Evolutionary conservation across 306 rosid species (phyloP).

Genomic region (Fragaria nilgerrensis): DNA sequence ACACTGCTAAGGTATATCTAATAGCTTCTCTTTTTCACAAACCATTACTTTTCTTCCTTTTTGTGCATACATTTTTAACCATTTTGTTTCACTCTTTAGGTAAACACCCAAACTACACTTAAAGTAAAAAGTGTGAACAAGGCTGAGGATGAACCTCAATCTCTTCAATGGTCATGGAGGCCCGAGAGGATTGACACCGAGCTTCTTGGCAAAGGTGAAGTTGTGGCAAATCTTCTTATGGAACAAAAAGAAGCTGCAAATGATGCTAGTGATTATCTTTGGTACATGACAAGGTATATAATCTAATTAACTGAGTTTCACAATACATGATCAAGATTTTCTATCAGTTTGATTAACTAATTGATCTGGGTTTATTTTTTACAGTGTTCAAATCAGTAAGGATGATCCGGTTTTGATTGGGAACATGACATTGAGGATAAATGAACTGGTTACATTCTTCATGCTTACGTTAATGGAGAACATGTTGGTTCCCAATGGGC

Average conservation of each 20-base stretch:
- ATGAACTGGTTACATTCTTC: slow-evolving; percentile 48
- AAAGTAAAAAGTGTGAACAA: slow-evolving; percentile 34
- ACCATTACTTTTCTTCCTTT: neutral
- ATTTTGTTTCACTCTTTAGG: slow-evolving; percentile 19
- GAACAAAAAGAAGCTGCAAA: slow-evolving; percentile 47
- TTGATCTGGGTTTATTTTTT: neutral
- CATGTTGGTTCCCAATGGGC: slow-evolving; percentile 56
- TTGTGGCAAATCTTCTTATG: slow-evolving; percentile 15
- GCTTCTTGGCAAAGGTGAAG: slow-evolving; percentile 22
- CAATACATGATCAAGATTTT: neutral
- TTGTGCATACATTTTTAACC: neutral
- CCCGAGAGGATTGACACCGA: slow-evolving; percentile 34
- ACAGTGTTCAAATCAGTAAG: slow-evolving; percentile 29
- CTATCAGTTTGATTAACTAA: neutral
- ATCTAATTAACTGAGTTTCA: neutral
- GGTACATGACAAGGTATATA: slow-evolving; percentile 68
- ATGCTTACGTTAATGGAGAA: slow-evolving; percentile 48
- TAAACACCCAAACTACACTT: slow-evolving; percentile 51
- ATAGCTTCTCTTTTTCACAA: neutral
- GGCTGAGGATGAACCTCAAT: slow-evolving; percentile 39
- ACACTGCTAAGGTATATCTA: slow-evolving; percentile 42
- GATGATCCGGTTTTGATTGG: slow-evolving; percentile 47
- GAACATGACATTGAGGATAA: slow-evolving; percentile 36
- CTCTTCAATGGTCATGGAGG: slow-evolving; percentile 54
- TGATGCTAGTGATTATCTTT: slow-evolving; percentile 53